Percentiles rank a stretch among this genome's conserved stretches.
Conservation (phyloP, 2,329 filamentous ascomycete genomes). For the Alternaria gaisen region DNA sequence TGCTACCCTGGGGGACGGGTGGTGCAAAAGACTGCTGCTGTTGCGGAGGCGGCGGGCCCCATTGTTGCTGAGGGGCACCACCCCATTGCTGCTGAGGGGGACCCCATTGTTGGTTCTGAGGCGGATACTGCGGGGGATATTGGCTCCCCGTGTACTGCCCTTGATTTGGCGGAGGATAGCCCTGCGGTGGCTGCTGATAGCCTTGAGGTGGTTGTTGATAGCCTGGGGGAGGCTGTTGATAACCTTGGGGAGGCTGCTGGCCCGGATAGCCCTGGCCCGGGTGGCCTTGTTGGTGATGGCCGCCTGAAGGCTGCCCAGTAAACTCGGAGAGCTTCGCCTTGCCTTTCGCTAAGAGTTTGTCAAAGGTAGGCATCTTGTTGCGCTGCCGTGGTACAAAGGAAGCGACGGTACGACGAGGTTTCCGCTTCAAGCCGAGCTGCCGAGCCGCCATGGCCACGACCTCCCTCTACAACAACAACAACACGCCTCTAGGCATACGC, state of each 20-base stretch:
- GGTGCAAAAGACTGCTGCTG: constrained; percentile 39
- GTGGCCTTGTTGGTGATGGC: constrained; percentile 35
- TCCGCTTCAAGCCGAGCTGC: constrained; percentile 15
- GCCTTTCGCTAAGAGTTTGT: constrained; percentile 49
- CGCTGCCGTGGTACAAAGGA: constrained; percentile 6
- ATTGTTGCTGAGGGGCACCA: constrained; percentile 26
- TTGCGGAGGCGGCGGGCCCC: constrained; percentile 35
- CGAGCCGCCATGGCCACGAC: constrained; percentile 8
- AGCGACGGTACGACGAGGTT: constrained; percentile 7
- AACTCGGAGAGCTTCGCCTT: constrained; percentile 50
- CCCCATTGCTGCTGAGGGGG: constrained; percentile 25
- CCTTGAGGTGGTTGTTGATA: constrained; percentile 32
- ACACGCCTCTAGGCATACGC: background rate
- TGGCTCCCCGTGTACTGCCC: constrained; percentile 30
- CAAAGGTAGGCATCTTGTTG: constrained; percentile 40
- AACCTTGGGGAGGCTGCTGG: constrained; percentile 17
- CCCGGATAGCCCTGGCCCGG: constrained; percentile 29
- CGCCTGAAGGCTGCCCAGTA: constrained; percentile 27
- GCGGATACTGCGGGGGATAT: constrained; percentile 33
- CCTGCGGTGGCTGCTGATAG: constrained; percentile 17
- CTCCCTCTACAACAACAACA: background rate
- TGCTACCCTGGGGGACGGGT: constrained; percentile 43
- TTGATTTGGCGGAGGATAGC: constrained; percentile 17
- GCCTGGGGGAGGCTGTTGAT: constrained; percentile 16
- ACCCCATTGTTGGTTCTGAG: constrained; percentile 28